Percentiles rank a stretch among this genome's conserved stretches.
Evolutionary conservation across 2,329 filamentous ascomycete genomes (phyloP).

Genomic region (Fusarium xylarioides): DNA sequence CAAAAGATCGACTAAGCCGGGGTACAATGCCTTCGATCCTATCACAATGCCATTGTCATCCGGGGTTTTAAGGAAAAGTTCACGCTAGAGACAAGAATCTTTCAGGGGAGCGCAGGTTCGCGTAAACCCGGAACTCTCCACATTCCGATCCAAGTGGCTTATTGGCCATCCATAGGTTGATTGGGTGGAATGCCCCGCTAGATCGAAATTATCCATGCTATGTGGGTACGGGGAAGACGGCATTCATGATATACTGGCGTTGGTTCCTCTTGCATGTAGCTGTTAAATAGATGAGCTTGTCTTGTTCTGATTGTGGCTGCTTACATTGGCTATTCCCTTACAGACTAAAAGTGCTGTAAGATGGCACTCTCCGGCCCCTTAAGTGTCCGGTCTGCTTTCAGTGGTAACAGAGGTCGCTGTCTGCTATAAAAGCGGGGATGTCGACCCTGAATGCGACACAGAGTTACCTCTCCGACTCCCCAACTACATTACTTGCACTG

Average conservation of each 20-base stretch:
- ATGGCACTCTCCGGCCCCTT: neutral
- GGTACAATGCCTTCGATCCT: neutral
- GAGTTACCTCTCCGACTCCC: neutral
- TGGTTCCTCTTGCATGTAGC: neutral
- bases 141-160: neutral
- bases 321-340: fast-evolving
- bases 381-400: neutral
- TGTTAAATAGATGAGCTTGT: neutral
- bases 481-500: neutral
- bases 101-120: neutral
- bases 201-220: neutral
- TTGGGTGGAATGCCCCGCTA: neutral
- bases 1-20: neutral
- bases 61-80: neutral
- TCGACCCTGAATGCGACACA: neutral
- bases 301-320: neutral
- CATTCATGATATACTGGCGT: neutral
- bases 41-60: neutral
- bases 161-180: neutral
- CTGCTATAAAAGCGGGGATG: neutral
- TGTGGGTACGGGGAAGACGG: neutral
- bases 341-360: fast-evolving
- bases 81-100: neutral
- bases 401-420: neutral
- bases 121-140: neutral